A percentile compares a stretch with the other conserved stretches of the same genome.
Conservation (phyloP, 2,329 filamentous ascomycete species). For the Apiospora sp. region DNA sequence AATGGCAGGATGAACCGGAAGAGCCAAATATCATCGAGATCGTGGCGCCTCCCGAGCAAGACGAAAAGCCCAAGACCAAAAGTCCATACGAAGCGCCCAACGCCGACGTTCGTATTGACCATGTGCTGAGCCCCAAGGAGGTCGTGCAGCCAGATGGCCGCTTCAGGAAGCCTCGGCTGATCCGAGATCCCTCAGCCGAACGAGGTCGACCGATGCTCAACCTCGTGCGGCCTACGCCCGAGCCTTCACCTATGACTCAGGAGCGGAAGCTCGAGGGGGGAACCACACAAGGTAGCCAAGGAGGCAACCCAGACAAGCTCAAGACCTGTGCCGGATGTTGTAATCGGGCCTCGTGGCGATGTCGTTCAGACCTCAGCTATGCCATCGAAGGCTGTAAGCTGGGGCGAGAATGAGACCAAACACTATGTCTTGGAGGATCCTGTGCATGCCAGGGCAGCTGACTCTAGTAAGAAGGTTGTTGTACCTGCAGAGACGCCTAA, state of each 20-base stretch:
- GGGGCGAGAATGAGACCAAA: conserved; percentile 71
- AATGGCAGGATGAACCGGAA: conserved; percentile 53
- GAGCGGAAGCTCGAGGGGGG: conserved; percentile 42
- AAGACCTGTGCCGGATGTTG: conserved; percentile 43
- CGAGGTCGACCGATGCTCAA: conserved; percentile 66
- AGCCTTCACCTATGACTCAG: conserved; percentile 57
- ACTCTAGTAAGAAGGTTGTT: conserved; percentile 40
- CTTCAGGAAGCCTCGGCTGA: conserved; percentile 46
- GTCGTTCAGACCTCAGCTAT: conserved; percentile 51
- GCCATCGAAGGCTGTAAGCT: conserved; percentile 65
- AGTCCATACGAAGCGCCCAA: conserved; percentile 65
- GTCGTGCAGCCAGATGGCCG: conserved; percentile 44
- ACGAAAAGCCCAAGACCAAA: conserved; percentile 50
- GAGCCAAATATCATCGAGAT: conserved; percentile 49
- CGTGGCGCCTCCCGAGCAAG: conserved; percentile 59
- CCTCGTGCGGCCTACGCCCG: conserved; percentile 67
- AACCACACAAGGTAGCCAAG: conserved; percentile 24
- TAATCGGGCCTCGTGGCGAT: conserved; percentile 51
- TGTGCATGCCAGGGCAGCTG: conserved; percentile 47
- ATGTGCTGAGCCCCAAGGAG: conserved; percentile 63
- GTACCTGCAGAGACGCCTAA: conserved; percentile 39
- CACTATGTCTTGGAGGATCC: conserved; percentile 69
- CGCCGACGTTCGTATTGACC: conserved; percentile 70
- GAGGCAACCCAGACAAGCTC: conserved; percentile 28
- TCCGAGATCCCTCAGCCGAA: conserved; percentile 62